A percentile compares a stretch with the other conserved stretches of the same genome.
phyloP scores from a whole-genome alignment of 441 rosid species.

The Dalechampia spathulata region DNA sequence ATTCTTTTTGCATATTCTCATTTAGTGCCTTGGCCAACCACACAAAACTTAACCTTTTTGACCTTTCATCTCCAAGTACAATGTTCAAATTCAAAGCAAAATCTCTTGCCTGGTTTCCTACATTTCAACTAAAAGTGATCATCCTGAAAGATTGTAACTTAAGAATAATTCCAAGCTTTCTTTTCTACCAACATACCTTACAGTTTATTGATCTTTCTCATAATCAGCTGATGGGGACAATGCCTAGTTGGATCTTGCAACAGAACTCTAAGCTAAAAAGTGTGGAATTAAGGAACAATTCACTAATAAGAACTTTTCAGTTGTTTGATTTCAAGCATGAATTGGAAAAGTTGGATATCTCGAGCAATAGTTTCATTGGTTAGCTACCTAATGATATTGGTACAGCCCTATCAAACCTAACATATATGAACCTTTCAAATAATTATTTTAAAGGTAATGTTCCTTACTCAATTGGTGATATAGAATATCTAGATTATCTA shows the following conservation, averaged over 20 bases:
- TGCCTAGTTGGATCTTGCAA: not conserved
- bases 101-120: not conserved
- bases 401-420: not conserved
- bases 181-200: not conserved
- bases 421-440: not conserved
- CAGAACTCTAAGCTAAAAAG: not conserved
- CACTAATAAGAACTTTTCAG: not conserved
- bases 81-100: not conserved
- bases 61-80: too few species aligned
- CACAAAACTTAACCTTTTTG: not conserved
- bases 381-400: too few species aligned
- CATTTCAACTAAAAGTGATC: not conserved
- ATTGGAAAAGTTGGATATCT: not conserved
- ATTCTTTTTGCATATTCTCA: not conserved
- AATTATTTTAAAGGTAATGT: slow-evolving; percentile 1
- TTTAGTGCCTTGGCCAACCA: not conserved
- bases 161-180: not conserved
- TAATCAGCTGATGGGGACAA: not conserved
- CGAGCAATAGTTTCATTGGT: too few species aligned
- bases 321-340: not conserved
- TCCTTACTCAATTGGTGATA: not conserved
- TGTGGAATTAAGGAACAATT: not conserved
- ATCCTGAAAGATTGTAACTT: not conserved
- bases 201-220: not conserved
- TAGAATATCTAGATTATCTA: not conserved